These are phyloP conservation scores for Ramichloridium luteum DNA, from an alignment of 2,329 filamentous ascomycete species.

Conservation along the genomic window DNA sequence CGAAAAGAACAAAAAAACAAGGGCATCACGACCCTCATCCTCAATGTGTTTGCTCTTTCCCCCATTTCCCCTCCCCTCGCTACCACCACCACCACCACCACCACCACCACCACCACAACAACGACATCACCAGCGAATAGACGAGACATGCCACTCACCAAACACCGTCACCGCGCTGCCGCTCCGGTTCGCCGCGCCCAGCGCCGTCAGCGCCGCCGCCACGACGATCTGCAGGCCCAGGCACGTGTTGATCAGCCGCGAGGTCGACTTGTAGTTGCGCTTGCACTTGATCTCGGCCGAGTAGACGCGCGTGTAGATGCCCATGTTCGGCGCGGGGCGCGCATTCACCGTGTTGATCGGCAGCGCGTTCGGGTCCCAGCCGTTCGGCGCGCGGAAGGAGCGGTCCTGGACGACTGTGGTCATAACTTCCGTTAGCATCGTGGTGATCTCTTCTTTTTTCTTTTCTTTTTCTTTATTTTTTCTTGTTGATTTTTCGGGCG, in stretches of 20 bases:
- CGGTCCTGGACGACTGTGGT: conserved; percentile 11
- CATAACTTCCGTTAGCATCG: conserved; percentile 2
- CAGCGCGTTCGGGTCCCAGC: conserved; percentile 9
- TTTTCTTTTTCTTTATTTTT: no score
- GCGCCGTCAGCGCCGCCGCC: conserved; percentile 13
- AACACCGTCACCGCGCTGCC: conserved; percentile 12
- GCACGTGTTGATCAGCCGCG: conserved; percentile 11
- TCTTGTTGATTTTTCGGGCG: no score
- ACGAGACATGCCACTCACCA: conserved; percentile 1
- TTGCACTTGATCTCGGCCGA: conserved; percentile 13
- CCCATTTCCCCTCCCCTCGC: neutral
- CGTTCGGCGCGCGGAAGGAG: conserved; percentile 9
- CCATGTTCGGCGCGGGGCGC: conserved; percentile 10
- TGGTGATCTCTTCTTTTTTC: no score
- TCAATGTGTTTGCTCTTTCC: neutral
- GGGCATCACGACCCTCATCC: no score
- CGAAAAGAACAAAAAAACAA: no score
- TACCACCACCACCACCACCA: no score
- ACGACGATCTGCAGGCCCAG: conserved; percentile 13
- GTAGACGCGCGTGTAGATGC: conserved; percentile 13
- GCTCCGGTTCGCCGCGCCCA: conserved; percentile 10
- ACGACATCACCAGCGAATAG: no score
- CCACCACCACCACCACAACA: conserved; percentile 2
- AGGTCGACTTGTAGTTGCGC: conserved; percentile 9
- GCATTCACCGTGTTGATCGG: conserved; percentile 6